These are phyloP conservation scores for Penicillium fimorum DNA, from an alignment of 495 filamentous ascomycete genomes.

Conservation along the genomic window DNA sequence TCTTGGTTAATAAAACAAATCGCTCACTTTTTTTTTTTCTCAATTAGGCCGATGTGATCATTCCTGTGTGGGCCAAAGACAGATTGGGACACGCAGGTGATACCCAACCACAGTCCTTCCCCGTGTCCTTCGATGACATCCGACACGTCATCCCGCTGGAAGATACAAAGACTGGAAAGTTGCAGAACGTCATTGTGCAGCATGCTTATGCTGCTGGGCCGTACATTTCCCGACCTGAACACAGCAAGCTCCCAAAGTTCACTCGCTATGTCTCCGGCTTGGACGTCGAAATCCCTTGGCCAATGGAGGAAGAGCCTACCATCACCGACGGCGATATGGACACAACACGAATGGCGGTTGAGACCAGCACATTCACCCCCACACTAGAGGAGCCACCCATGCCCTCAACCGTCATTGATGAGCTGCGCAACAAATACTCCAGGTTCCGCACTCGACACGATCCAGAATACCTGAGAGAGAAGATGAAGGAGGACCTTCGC, in stretches of 20 bases:
- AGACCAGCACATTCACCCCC: slow-evolving; percentile 71
- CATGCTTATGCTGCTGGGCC: slow-evolving; percentile 51
- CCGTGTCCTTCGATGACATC: slow-evolving; percentile 65
- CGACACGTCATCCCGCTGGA: slow-evolving; percentile 75
- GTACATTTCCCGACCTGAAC: slow-evolving; percentile 32
- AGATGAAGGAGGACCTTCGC: slow-evolving; percentile 55
- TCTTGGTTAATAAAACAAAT: neutral
- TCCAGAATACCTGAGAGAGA: slow-evolving; percentile 53
- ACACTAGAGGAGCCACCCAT: slow-evolving; percentile 75
- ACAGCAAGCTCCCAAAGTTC: slow-evolving; percentile 37
- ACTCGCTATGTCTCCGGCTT: slow-evolving; percentile 45
- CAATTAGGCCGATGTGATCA: slow-evolving; percentile 53
- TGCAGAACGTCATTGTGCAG: slow-evolving; percentile 71
- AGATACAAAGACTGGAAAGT: slow-evolving; percentile 59
- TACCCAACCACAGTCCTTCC: slow-evolving; percentile 45
- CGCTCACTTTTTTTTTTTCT: slow-evolving; percentile 11
- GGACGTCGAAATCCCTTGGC: slow-evolving; percentile 71
- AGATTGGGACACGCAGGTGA: slow-evolving; percentile 39
- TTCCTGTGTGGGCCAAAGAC: slow-evolving; percentile 54
- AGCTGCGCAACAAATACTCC: slow-evolving; percentile 82
- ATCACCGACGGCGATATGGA: slow-evolving; percentile 58
- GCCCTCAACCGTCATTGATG: slow-evolving; percentile 74
- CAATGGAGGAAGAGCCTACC: slow-evolving; percentile 42
- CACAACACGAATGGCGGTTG: slow-evolving; percentile 73
- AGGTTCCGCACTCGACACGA: slow-evolving; percentile 82